A percentile compares a stretch with the other conserved stretches of the same genome.
These are phyloP conservation scores for Kappamyces sp. DNA, from an alignment of 192 early-diverging fungal species.

Conservation along the genomic window DNA sequence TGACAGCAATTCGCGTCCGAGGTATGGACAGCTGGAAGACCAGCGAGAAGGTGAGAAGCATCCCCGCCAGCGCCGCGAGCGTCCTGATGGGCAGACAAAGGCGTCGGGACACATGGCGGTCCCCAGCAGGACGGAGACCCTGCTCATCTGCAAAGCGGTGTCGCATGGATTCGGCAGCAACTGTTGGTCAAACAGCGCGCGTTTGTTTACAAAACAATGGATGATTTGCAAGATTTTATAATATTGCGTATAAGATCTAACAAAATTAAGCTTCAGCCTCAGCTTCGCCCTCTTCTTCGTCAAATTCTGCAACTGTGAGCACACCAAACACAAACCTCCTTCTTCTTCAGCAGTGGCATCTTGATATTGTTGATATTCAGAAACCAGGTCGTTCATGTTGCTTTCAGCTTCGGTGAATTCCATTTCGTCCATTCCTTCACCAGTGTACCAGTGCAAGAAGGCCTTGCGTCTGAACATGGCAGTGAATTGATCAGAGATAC, in stretches of 20 bases:
- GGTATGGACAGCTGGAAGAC: too few relatives aligned
- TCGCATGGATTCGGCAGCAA: too few relatives aligned
- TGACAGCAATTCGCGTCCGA: too few relatives aligned
- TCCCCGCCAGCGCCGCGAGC: too few relatives aligned
- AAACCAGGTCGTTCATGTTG: constrained; percentile 98
- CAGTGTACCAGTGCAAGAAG: constrained; percentile 95
- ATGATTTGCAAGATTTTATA: too few relatives aligned
- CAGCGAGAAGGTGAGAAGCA: too few relatives aligned
- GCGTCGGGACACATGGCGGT: too few relatives aligned
- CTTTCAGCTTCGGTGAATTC: constrained; percentile 91
- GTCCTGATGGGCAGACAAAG: too few relatives aligned
- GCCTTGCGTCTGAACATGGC: constrained; percentile 90
- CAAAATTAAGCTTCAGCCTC: constrained; percentile 31
- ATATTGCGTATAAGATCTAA: not conserved
- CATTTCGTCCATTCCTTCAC: constrained; percentile 95
- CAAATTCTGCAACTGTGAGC: constrained; percentile 31
- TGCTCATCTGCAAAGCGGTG: too few relatives aligned
- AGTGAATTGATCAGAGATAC: constrained; percentile 83
- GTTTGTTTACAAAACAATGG: too few relatives aligned
- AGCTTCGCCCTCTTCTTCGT: constrained; percentile 46
- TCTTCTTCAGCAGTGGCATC: constrained; percentile 56
- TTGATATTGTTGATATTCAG: constrained; percentile 91
- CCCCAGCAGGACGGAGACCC: too few relatives aligned
- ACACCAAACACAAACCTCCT: constrained; percentile 35
- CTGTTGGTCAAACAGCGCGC: too few relatives aligned